Base-by-base conservation (phyloP, 2,329 filamentous ascomycete species). In the Drechslerella coelobrocha region DNA sequence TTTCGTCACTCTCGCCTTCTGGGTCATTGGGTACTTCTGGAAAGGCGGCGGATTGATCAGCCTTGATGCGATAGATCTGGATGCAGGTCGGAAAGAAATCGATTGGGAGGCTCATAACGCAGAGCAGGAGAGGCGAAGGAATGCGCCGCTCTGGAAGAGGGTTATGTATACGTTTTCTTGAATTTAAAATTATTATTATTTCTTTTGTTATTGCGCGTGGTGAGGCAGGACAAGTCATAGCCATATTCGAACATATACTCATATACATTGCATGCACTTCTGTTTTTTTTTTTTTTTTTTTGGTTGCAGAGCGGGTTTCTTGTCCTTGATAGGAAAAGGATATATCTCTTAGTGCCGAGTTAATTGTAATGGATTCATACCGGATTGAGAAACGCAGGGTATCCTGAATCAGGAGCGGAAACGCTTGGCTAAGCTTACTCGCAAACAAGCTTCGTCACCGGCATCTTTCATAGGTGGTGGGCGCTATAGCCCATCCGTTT, bases 21-120 rank as follows among this genome's bases (percentile, higher is more conserved):
- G 84, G 82, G 51, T 80, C 47, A 76, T 77, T 48, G 85, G 87
- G 5, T 89, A 83, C 76, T 12, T 85, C 72, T 89, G 87, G 87
- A 90, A 90, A 82, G 81, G 84, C 43, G 78, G 81, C 23, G 83
- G 83, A 17, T 89, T 85, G 84, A 80, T 87, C 59, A 82, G 77
- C 23, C 77, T 84, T 1, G 78, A 81, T 26, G 79, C 89, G 73
- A 89, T 90, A 65, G 87, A 90, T 74, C 82, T 90, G 59, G 87
- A 90, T 76, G 83, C 82, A 26, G 87, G 87, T 72, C 83, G 87
- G 23, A 71, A 60, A 43, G 83, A 85, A 78, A 82, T 88, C 54
- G 84, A 89, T 77, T 89, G 85, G 85, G 85, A 88, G 9, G 79
- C 80, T 41, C 86, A 88, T 78, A 83, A 87, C 76, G 82, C 79